These are phyloP conservation scores for Choanephora cucurbitarum DNA, from an alignment of 371 early-diverging fungal species.

Conservation along the genomic window DNA sequence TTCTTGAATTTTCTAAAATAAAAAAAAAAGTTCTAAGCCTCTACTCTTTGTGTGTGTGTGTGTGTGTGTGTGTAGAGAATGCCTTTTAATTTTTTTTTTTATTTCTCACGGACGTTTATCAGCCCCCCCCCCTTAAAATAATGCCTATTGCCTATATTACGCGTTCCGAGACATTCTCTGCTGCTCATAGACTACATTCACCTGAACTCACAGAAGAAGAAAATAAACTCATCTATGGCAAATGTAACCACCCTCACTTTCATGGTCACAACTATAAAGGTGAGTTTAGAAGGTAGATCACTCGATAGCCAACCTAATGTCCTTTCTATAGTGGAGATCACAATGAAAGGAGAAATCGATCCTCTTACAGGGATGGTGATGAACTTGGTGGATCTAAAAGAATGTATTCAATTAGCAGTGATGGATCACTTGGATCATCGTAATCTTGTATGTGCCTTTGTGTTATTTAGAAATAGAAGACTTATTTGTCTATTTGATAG, in stretches of 20 bases:
- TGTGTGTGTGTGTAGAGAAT: too few relatives aligned
- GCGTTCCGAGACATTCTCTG: constrained; percentile 79
- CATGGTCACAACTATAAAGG: constrained; percentile 93
- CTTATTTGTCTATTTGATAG: constrained; percentile 27
- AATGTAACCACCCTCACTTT: constrained; percentile 83
- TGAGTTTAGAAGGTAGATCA: constrained; percentile 24
- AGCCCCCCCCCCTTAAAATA: neutral
- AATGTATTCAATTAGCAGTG: constrained; percentile 68
- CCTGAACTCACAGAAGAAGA: constrained; percentile 68
- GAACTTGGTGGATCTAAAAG: constrained; percentile 81
- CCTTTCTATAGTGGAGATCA: constrained; percentile 65
- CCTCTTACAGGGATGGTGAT: constrained; percentile 86
- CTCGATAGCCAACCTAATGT: too few relatives aligned
- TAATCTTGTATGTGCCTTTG: constrained; percentile 65
- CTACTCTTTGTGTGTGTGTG: too few relatives aligned
- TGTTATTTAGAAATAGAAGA: too few relatives aligned
- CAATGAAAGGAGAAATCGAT: constrained; percentile 74
- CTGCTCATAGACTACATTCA: constrained; percentile 89
- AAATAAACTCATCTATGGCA: constrained; percentile 78
- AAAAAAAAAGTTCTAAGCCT: too few relatives aligned
- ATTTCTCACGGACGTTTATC: constrained; percentile 9
- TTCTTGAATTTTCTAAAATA: too few relatives aligned
- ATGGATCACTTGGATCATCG: constrained; percentile 85
- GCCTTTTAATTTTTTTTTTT: neutral
- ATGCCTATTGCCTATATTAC: constrained; percentile 69